Conservation (phyloP, 345 rosid genomes). For the Stellera chamaejasme region DNA sequence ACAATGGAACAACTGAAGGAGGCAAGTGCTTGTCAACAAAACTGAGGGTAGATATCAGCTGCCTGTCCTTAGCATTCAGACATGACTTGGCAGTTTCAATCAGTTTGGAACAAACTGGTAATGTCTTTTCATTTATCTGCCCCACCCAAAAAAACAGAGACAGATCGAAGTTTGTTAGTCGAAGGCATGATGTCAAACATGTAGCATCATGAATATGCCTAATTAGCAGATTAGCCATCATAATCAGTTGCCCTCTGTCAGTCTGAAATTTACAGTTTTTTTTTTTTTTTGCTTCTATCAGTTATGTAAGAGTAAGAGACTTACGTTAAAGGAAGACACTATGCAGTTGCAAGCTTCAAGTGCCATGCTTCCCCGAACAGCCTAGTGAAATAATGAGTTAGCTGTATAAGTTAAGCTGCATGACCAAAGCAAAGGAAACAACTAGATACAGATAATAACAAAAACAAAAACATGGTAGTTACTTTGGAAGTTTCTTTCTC, state of each 20-base stretch:
- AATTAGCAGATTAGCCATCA: no score
- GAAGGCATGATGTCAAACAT: no score
- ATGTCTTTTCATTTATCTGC: constrained; percentile 43
- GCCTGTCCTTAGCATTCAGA: constrained; percentile 36
- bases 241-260: no score
- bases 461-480: neutral
- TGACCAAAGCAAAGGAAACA: neutral
- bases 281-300: no score
- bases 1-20: constrained; percentile 11
- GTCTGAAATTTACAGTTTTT: no score
- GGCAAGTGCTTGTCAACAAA: constrained; percentile 30
- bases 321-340: constrained; percentile 56
- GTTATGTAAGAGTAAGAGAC: constrained; percentile 7
- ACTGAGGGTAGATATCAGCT: constrained; percentile 42
- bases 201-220: no score
- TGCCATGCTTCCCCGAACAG: constrained; percentile 64
- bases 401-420: constrained; percentile 2
- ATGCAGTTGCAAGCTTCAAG: constrained; percentile 92
- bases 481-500: constrained; percentile 69
- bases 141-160: constrained; percentile 6
- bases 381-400: constrained; percentile 32
- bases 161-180: no score
- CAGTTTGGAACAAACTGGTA: constrained; percentile 46
- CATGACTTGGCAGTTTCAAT: constrained; percentile 52
- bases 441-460: neutral